Base-by-base conservation (phyloP, 106 monocot species). In the Narthecium ossifragum region DNA sequence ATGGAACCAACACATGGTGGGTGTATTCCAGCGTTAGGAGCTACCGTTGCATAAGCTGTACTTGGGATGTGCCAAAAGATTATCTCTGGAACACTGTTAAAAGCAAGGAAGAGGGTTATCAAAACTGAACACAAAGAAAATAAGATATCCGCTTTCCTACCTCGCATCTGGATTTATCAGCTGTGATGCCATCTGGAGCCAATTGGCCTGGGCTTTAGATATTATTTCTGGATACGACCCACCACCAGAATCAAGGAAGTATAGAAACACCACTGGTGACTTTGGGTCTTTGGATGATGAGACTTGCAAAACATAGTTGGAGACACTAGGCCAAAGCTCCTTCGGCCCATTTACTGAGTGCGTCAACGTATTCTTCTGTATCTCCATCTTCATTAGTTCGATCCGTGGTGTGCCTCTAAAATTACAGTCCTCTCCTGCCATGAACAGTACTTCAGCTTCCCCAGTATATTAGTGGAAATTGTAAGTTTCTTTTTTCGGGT, bases 21-120 rank as follows among this genome's bases (percentile, higher is more conserved):
- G 4, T 31, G 31, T 63, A 93, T 77, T 53, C 51, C 45, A 40
- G 53, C 71, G 21, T 20, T 51, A 25, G 93, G 93, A 45, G 88
- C 88, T 24, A 80, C 79, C 21, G 75, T 77, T 33, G 66, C 70
- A 51, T 85, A 88, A 62, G 85, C 76, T 60, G 38, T 67, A 67
- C 82, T 93, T 36, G 93, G 93, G 74, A 93, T 85, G 57, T 93
- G 88, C 88, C 88, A 93, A 66, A 93, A 93, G 8, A 93, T 65
- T 29, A 88, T 31, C 71, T 93, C 93, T 41, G 85, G 85, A 18
- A 93, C 53, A 61, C 85, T 93, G 70, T n/a, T n/a, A 55, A n/a
- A 53, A 31, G 24, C 24, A 52, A 17, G 50, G 8, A 48, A 63
- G 49, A 5, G 33, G 11, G 31, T 3, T 45, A 26, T 1, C 9